Percentiles rank a stretch among this genome's conserved stretches.
Evolutionary conservation across 345 rosid genomes (phyloP).

Genomic region (Corymbia maculata): DNA sequence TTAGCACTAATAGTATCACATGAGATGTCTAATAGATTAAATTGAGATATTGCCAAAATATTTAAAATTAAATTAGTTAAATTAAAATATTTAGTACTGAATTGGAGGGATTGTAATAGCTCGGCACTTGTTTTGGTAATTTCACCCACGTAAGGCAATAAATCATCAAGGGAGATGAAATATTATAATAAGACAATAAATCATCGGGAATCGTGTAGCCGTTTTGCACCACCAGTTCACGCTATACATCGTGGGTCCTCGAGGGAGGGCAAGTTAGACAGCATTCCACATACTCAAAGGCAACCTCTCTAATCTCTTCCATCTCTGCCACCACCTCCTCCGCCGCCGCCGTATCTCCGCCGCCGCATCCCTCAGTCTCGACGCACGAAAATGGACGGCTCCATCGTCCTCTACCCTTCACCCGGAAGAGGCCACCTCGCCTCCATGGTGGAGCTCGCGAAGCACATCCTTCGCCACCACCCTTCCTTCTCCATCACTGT

Average conservation of each 20-base stretch:
- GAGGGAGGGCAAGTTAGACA: neutral
- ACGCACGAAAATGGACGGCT: neutral
- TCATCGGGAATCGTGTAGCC: neutral
- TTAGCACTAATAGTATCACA: too few species aligned
- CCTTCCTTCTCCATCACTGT: neutral
- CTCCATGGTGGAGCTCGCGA: constrained; percentile 4
- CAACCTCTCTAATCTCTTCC: neutral
- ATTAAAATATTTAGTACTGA: too few species aligned
- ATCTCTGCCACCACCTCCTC: neutral
- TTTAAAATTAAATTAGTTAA: too few species aligned
- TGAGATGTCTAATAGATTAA: too few species aligned
- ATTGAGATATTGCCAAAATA: too few species aligned
- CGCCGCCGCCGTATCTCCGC: neutral
- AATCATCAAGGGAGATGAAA: neutral
- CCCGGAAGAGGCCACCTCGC: constrained; percentile 10
- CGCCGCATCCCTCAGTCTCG: neutral
- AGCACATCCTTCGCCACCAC: neutral
- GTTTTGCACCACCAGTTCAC: neutral
- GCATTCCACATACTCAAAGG: neutral
- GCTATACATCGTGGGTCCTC: neutral
- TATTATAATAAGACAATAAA: neutral
- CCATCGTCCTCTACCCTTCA: constrained; percentile 11
- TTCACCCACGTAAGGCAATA: too few species aligned
- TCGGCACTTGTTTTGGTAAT: too few species aligned
- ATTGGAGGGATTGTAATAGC: too few species aligned